Base-by-base conservation (phyloP, 306 rosid species). In the Carpinus viminea region DNA sequence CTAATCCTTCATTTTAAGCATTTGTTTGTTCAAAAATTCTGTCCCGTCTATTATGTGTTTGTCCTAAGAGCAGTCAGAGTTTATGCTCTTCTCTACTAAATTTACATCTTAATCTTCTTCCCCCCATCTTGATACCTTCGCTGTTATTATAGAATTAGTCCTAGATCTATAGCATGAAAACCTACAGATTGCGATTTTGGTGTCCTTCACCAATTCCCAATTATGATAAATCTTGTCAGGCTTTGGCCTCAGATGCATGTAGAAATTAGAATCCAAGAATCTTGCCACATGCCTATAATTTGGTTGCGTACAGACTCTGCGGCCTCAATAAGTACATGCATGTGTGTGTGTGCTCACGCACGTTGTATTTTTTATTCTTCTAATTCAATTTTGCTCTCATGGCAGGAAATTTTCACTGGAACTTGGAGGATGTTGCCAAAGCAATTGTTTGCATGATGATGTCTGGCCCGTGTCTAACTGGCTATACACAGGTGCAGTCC, bases 381-480 rank as follows among this genome's bases (percentile, higher is more conserved):
- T 85, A 79, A 72, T 78, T 12, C 62, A 70, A 38, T 10, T 55
- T n/a, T 72, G 46, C 45, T 54, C 26, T 53, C 43, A 74, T 76
- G 68, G 69, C 83, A 93, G 99, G 99, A 80, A 96, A 93, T 79
- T 96, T 96, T 81, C 97, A 96, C 73, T 96, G 98, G 99, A 89
- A 48, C 76, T 70, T 88, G 11, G 99, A 90, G 86, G 98, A 96
- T 79, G 93, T 93, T 77, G 91, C 89, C 72, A 96, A 96, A 89
- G 78, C 99, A 78, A 72, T 95, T 79, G 73, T 86, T 78, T 93
- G 98, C 86, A 95, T 90, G 99, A n/a, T 89, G 76, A 93, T 95
- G 99, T 95, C 98, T 31, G 98, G 99, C 24, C 98, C 99, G 41
- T 95, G 86, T 83, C 89, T 95, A 74, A 91, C 97, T 16, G 99